Evolutionary conservation across 2,329 filamentous ascomycete genomes (phyloP), one percentile per base, ranked within the genome.

Genomic region (Fusarium papillatum): DNA sequence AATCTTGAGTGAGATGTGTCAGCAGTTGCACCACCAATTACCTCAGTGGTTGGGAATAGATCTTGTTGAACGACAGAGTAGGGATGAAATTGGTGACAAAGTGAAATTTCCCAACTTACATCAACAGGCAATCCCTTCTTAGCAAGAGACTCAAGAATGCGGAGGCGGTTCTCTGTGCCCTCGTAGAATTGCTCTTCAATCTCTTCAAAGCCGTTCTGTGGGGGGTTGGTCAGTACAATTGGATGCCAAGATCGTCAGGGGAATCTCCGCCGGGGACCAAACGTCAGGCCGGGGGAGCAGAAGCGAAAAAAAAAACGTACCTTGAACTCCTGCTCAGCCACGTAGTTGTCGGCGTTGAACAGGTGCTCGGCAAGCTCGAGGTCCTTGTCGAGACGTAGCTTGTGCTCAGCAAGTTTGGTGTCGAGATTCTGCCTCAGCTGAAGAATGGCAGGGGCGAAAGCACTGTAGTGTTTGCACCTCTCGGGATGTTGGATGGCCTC

Each of bases 401-500:
- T 78, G 48, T 82, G 80, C 69, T 84, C 78, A 19, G 75, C 76
- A 13, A 83, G 70, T 66, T 82, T 83, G 39, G 80, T 76, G 7
- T 81, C 78, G 50, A 84, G 79, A 43, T 79, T 82, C 41, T 71
- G 64, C 59, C 82, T 75, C 16, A 95, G 86, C 71, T 90, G 85
- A 5, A 84, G 81, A 76, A 88, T 86, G 66, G 93, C 83, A 22
- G 84, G 81, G 13, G 84, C 76, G 81, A 90, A 91, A 79, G 92
- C 90, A 9, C 86, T 84, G 16, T 87, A 87, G 73, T 88, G 82
- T 79, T 89, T 87, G 83, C 92, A 86, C 57, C 85, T 86, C 11
- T 88, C 83, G 10, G 89, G 86, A 64, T 91, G 87, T 61, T 88
- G 85, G 72, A 91, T 86, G 70, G 94, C 83, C 70, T 88, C 87